These are phyloP conservation scores for Ophiostoma australiae DNA, from an alignment of 2,329 filamentous ascomycete genomes.

Conservation along the genomic window DNA sequence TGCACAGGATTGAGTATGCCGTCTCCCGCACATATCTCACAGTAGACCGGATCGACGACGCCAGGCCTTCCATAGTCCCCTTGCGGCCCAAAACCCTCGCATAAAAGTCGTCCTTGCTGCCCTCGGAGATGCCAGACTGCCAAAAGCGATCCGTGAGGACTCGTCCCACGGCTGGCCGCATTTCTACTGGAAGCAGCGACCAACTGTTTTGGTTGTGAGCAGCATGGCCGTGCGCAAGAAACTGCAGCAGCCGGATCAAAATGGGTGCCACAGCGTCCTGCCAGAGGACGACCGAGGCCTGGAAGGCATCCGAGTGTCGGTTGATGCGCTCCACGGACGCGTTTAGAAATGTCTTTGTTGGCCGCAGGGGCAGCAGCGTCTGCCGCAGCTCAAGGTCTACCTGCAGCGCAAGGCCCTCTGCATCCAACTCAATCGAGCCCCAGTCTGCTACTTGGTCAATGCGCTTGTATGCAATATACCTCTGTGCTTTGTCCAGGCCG, in stretches of 20 bases:
- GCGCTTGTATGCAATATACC: constrained; percentile 64
- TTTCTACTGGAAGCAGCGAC: constrained; percentile 67
- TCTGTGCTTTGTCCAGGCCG: constrained; percentile 72
- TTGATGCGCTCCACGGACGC: constrained; percentile 88
- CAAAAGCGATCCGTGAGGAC: constrained; percentile 94
- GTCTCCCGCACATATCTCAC: constrained; percentile 87
- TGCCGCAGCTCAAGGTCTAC: constrained; percentile 70
- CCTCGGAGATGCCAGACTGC: constrained; percentile 94
- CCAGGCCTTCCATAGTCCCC: constrained; percentile 84
- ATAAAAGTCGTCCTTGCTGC: constrained; percentile 96
- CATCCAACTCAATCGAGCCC: constrained; percentile 70
- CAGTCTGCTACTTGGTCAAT: constrained; percentile 78
- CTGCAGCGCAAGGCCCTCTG: constrained; percentile 74
- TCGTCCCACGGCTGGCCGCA: constrained; percentile 69
- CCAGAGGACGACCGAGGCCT: constrained; percentile 78
- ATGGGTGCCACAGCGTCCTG: constrained; percentile 74
- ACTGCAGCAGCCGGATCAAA: constrained; percentile 78
- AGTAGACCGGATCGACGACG: constrained; percentile 84
- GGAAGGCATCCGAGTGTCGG: constrained; percentile 65
- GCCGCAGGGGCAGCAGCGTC: constrained; percentile 70
- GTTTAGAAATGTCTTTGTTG: constrained; percentile 86
- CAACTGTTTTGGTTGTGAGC: constrained; percentile 86
- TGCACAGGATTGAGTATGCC: constrained; percentile 90
- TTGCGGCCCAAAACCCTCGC: constrained; percentile 85
- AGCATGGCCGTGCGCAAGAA: constrained; percentile 83